Evolutionary conservation across 257 asterid genomes (phyloP).

Genomic region (Solanum piurae): DNA sequence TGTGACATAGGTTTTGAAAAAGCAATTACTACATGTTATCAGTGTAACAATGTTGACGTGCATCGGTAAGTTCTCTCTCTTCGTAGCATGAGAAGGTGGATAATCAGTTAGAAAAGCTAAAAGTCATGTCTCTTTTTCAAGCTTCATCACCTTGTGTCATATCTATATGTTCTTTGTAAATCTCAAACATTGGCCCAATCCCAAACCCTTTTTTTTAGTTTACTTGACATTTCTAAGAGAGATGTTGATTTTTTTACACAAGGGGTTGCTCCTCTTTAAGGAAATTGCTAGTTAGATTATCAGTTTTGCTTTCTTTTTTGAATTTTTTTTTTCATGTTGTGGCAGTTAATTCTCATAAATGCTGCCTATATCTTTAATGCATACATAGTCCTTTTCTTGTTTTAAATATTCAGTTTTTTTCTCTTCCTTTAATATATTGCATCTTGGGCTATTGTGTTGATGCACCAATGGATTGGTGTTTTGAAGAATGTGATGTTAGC

Average conservation of each 20-base stretch:
- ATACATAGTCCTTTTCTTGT: neutral
- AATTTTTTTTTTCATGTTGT: too few species aligned
- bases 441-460: neutral
- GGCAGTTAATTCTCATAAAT: too few species aligned
- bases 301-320: neutral
- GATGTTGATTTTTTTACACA: neutral
- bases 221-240: neutral
- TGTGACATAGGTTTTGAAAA: too few species aligned
- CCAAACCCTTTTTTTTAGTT: neutral
- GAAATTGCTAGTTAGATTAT: neutral
- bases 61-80: too few species aligned
- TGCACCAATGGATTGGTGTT: neutral
- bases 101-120: too few species aligned
- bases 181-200: too few species aligned
- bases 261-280: neutral
- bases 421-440: neutral
- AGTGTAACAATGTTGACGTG: too few species aligned
- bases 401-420: neutral
- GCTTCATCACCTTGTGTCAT: too few species aligned
- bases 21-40: too few species aligned
- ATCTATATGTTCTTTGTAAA: too few species aligned
- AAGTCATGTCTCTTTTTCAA: too few species aligned
- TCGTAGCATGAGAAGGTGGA: too few species aligned
- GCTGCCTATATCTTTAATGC: neutral
- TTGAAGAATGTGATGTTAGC: neutral